Percentiles rank a stretch among this genome's conserved stretches.
Evolutionary conservation across 2,329 filamentous ascomycete species (phyloP).

Genomic region (Exophiala bonariae): DNA sequence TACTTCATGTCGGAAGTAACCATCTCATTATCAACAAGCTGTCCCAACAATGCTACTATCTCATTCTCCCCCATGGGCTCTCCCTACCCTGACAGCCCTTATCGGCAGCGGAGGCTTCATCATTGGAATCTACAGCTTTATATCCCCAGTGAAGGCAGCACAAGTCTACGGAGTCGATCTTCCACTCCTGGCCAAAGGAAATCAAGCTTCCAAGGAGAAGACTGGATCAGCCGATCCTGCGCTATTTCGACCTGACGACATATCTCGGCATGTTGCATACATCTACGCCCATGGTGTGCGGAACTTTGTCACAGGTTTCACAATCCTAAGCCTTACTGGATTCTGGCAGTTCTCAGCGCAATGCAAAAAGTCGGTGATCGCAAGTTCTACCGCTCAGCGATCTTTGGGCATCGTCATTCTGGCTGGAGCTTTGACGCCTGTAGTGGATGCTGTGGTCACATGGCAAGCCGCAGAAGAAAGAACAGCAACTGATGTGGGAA

Average conservation of each 20-base stretch:
- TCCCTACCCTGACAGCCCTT: conserved; percentile 11
- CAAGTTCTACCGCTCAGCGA: conserved; percentile 7
- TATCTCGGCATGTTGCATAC: conserved; percentile 6
- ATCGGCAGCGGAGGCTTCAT: conserved; percentile 19
- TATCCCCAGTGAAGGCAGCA: conserved; percentile 14
- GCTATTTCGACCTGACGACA: not conserved
- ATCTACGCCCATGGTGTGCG: conserved; percentile 21
- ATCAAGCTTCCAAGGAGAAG: not conserved
- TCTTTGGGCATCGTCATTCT: conserved; percentile 22
- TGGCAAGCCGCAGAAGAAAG: conserved; percentile 6
- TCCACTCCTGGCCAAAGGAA: not conserved
- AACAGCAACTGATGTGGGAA: not conserved
- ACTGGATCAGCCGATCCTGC: not conserved
- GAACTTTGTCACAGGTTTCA: conserved; percentile 16
- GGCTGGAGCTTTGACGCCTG: conserved; percentile 10
- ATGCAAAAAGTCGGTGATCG: not conserved
- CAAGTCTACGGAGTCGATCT: conserved; percentile 15
- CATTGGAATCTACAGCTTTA: conserved; percentile 22
- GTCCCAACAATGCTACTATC: too few relatives aligned
- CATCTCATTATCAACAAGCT: too few relatives aligned
- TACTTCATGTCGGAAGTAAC: too few relatives aligned
- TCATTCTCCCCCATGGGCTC: too few relatives aligned
- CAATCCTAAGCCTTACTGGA: conserved; percentile 14
- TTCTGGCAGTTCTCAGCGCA: conserved; percentile 20
- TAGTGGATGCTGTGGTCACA: conserved; percentile 18